Evolutionary conservation across 129 eudicot species (phyloP).

Genomic region (Daucus carota): DH1_v3.0 NC_030381.2:34939501-34940000

Average conservation of each 20-base stretch:
- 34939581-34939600: background rate
- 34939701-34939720: background rate
- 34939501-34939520: constrained; percentile 5
- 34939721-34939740: background rate
- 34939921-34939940: constrained; percentile 11
- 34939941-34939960: constrained; percentile 16
- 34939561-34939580: background rate
- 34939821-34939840: no score
- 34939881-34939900: background rate
- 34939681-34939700: background rate
- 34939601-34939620: no score
- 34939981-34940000: background rate
- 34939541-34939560: background rate
- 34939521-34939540: background rate
- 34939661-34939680: background rate
- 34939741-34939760: no score
- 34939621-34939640: background rate
- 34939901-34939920: background rate
- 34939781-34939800: no score
- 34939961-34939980: constrained; percentile 11
- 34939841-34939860: background rate
- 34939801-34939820: no score
- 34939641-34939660: background rate
- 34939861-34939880: background rate
- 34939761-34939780: no score